phyloP scores from a whole-genome alignment of 202 grass and related monocot genomes.

The Miscanthus sacchariflorus region DNA sequence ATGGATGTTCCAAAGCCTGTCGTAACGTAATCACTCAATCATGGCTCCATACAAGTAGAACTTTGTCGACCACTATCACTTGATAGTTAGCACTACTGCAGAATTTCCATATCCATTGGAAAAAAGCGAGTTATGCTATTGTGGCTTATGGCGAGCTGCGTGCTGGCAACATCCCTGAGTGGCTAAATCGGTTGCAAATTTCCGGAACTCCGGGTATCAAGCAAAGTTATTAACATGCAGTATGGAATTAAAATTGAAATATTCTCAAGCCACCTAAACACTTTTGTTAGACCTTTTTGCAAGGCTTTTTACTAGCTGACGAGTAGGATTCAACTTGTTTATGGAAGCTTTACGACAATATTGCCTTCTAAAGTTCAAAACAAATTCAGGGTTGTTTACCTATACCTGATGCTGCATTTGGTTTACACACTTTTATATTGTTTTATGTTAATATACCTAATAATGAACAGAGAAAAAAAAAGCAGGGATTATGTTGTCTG shows the following conservation, averaged over 20 bases:
- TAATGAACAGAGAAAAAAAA: not conserved
- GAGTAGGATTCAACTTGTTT: not conserved
- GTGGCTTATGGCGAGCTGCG: not conserved
- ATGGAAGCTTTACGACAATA: not conserved
- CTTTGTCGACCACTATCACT: not conserved
- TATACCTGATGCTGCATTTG: not conserved
- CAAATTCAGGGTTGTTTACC: not conserved
- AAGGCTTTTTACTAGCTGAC: not conserved
- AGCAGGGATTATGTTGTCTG: constrained; percentile 40
- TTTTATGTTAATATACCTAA: not conserved
- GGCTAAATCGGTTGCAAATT: constrained; percentile 23
- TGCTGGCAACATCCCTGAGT: not conserved
- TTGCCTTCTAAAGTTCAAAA: constrained; percentile 7
- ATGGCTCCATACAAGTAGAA: constrained; percentile 38
- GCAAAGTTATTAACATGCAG: not conserved
- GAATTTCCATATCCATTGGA: constrained; percentile 16
- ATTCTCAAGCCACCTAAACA: not conserved
- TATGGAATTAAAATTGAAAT: not conserved
- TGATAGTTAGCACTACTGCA: not conserved
- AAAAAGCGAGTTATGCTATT: not conserved
- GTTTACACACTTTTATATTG: not conserved
- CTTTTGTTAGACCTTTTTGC: not conserved
- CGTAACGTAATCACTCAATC: constrained; percentile 24
- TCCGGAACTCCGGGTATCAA: not conserved
- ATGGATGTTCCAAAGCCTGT: not conserved